Conservation (phyloP, 2,329 filamentous ascomycete species). For the Whalleya microplaca region DNA sequence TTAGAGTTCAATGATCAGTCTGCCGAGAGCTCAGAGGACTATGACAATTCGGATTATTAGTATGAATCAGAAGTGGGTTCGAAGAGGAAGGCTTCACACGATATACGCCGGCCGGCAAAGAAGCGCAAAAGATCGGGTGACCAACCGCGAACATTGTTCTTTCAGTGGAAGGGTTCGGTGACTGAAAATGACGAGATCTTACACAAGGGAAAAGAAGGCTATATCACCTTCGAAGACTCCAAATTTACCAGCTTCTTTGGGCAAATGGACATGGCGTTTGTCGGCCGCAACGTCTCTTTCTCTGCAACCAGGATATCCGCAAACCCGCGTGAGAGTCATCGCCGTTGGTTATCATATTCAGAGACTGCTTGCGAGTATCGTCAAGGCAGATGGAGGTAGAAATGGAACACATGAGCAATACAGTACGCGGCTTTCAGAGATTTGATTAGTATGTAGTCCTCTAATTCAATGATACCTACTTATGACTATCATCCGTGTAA, state of each 20-base stretch:
- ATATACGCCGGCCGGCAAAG: conserved; percentile 10
- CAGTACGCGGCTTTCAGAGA: no score
- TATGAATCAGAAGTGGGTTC: no score
- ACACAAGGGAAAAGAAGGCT: conserved; percentile 25
- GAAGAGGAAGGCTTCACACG: conserved; percentile 26
- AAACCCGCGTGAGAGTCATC: conserved; percentile 15
- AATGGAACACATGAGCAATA: no score
- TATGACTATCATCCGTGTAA: no score
- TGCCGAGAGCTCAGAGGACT: no score
- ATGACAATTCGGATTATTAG: no score
- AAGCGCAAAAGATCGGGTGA: conserved; percentile 13
- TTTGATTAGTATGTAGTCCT: no score
- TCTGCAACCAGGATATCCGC: conserved; percentile 29
- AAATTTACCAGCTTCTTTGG: conserved; percentile 33
- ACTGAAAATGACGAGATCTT: conserved; percentile 30
- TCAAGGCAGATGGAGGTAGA: no score
- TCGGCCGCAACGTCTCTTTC: conserved; percentile 26
- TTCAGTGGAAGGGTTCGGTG: conserved; percentile 33
- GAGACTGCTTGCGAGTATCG: conserved; percentile 3
- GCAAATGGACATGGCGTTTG: conserved; percentile 28
- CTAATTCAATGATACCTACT: no score
- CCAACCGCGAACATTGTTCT: conserved; percentile 26
- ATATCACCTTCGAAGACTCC: conserved; percentile 32
- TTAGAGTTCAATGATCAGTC: conserved; percentile 14
- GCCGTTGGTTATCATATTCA: conserved; percentile 31